Evolutionary conservation across 495 filamentous ascomycete genomes (phyloP).

Genomic region (Entonaema liquescens): DNA sequence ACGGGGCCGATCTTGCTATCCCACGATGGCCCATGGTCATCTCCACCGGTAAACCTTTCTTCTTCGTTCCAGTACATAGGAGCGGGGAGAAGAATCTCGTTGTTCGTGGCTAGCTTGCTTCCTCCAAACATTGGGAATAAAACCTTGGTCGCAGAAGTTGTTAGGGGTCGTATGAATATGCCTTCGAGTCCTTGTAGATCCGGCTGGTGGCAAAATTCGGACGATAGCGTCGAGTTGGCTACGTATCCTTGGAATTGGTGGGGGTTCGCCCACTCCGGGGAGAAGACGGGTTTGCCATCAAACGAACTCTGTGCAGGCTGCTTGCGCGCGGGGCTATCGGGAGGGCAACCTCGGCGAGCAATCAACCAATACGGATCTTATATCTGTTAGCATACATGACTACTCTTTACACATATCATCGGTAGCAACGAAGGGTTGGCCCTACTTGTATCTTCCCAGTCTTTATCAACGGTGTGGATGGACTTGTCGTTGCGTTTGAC

Average conservation of each 20-base stretch:
- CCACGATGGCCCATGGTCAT: slow-evolving; percentile 62
- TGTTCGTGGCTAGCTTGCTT: slow-evolving; percentile 76
- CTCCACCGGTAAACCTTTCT: slow-evolving; percentile 70
- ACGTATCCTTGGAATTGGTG: slow-evolving; percentile 67
- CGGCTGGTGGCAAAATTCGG: slow-evolving; percentile 71
- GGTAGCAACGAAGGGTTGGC: slow-evolving; percentile 3
- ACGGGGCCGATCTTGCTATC: slow-evolving; percentile 61
- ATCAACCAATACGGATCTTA: slow-evolving; percentile 69
- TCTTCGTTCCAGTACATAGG: slow-evolving; percentile 79
- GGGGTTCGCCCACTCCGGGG: slow-evolving; percentile 44
- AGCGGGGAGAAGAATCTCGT: slow-evolving; percentile 77
- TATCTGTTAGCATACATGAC: slow-evolving; percentile 27
- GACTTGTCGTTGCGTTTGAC: slow-evolving; percentile 44
- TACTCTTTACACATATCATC: slow-evolving; percentile 17
- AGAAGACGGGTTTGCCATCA: slow-evolving; percentile 54
- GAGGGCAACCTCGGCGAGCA: slow-evolving; percentile 67
- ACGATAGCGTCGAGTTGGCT: slow-evolving; percentile 70
- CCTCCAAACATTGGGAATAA: slow-evolving; percentile 76
- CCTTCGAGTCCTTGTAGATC: slow-evolving; percentile 67
- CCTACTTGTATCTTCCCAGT: slow-evolving; percentile 58
- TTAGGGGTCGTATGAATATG: slow-evolving; percentile 70
- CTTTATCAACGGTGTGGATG: slow-evolving; percentile 40
- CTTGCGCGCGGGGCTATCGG: slow-evolving; percentile 64
- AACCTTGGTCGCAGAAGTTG: slow-evolving; percentile 59
- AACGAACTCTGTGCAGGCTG: slow-evolving; percentile 53